Evolutionary conservation across 2,329 filamentous ascomycete species (phyloP), one percentile per base, ranked within the genome.

Genomic region (Cercospora sp.): DNA sequence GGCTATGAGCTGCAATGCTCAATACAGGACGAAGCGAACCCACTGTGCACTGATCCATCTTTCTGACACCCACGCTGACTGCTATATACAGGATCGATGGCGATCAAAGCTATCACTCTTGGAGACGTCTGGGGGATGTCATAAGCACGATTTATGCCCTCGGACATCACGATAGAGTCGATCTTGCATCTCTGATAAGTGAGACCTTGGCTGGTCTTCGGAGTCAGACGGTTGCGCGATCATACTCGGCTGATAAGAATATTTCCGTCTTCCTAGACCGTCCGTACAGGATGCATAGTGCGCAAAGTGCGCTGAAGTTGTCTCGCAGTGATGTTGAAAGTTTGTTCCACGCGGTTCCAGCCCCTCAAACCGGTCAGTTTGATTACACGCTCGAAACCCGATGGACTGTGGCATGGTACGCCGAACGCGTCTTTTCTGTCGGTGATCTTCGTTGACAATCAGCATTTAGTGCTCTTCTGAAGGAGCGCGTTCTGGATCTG

Each of bases 181-280:
- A 79, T 28, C 73, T 73, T 16, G 62, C 65, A 7, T 69, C 75
- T 0, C 69, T 73, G 9, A 75, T 74, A 10, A 80, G 82, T 0
- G 73, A 73, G 1, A 84, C 83, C n/a, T 73, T 84, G 1, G 74
- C 72, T 0, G 77, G 83, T 57, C 76, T 84, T 63, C 76, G 82
- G 26, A 76, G 77, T 64, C 74, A 75, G 2, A 79, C 79, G 5
- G 84, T 84, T 67, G 80, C 79, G 5, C 76, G 79, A 1, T 78
- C 78, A 5, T 85, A 83, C 64, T 80, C 80, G 6, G 80, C 79
- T 4, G 84, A 85, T 65, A 85, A 84, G 65, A 81, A 79, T 48
- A 73, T 84, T 7, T 80, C 83, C 1, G 81, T 84, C 1, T 85
- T 85, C 63, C 79, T 85, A n/a, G 84, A 84, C 3, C 78, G 84